A percentile compares a stretch with the other conserved stretches of the same genome.
Conservation (phyloP, 257 asterid genomes). For the Solanum virginianum region DNA sequence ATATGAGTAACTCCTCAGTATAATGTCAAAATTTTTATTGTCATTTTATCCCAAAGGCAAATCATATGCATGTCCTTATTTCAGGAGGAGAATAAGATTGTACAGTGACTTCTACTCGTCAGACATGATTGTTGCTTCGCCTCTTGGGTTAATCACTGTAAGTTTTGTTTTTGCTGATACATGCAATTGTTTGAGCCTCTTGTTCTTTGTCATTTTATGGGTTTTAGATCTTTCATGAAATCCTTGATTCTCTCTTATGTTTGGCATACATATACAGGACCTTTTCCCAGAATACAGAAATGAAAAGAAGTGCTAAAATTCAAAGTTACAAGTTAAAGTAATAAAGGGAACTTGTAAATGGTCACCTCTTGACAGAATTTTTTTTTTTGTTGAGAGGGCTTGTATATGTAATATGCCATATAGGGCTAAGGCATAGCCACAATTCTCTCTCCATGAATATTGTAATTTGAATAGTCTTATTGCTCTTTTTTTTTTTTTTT, state of each 20-base stretch:
- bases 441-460: not conserved
- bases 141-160: constrained; percentile 83
- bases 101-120: constrained; percentile 83
- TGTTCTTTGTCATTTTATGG: not conserved
- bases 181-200: not conserved
- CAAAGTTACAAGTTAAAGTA: not conserved
- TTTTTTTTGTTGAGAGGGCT: not conserved
- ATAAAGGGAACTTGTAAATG: not conserved
- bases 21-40: not conserved
- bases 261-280: not conserved
- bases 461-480: not conserved
- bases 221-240: not conserved
- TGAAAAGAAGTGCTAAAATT: not conserved
- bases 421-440: not conserved
- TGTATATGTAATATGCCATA: not conserved
- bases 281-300: not conserved
- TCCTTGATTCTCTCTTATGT: not conserved
- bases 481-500: too few relatives aligned
- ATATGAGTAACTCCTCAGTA: not conserved
- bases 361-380: not conserved
- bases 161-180: constrained; percentile 4
- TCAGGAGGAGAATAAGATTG: constrained; percentile 54
- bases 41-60: not conserved
- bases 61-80: not conserved
- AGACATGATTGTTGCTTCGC: constrained; percentile 91